Evolutionary conservation across 176 grass and related monocot genomes (phyloP), one percentile per base, ranked within the genome.

Genomic region (Pharus latifolius): DNA sequence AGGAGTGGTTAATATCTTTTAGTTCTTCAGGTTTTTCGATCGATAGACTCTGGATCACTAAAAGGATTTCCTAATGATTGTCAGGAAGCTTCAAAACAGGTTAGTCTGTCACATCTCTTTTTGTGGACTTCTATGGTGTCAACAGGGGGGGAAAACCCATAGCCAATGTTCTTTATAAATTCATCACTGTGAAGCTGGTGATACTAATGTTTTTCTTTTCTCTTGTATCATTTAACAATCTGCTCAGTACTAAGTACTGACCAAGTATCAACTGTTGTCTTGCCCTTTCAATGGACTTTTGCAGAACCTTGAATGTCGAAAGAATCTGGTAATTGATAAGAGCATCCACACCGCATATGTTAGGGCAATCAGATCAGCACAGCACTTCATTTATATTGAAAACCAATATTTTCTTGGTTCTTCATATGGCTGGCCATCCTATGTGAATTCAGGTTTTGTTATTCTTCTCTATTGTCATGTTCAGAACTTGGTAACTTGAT

Each of bases 371-470:
- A 86, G 94, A 93, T 98, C 89, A 28, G 94, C 94, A 1, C 89
- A 93, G 24, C 86, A 98, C 71, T 98, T 98, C 46, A 93, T 98
- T 80, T 98, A 98, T 74, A 98, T 98, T 6, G 94, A 98, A 72
- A 98, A 98, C 40, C 94, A 98, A 50, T 98, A 98, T 76, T 98
- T 98, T 70, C 71, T 98, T 67, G 94, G 94, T 83, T 98, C 94
- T 88, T 98, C 94, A 12, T 93, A 83, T 17, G 83, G 76, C 67
- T 98, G 94, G 94, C 83, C 86, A 17, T 89, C 85, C 40, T 93
- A 98, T 71, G 81, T 63, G 22, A 87, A 98, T 74, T 73, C 84
- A 92, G 94, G 94, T 98, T 48, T 38, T 37, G 61, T 23, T 31
- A 20, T 52, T 77, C 16, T 35, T 18, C 22, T 40, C 63, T 63